phyloP scores from a whole-genome alignment of 2,329 filamentous ascomycete genomes.

The Ustulina deusta region DNA sequence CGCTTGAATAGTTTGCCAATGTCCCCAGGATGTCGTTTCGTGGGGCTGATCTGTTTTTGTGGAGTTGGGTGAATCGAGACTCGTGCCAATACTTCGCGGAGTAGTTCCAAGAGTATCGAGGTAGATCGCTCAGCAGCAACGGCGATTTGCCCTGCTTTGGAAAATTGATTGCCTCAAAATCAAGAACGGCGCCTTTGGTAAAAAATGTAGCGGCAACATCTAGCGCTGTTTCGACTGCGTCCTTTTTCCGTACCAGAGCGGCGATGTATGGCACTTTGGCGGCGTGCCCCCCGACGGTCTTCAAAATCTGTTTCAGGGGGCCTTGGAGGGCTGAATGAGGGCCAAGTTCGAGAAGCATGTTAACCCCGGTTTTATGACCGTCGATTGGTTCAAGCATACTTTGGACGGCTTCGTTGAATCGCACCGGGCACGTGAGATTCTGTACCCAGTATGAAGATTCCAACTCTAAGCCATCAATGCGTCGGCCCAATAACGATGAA shows the following conservation, averaged over 20 bases:
- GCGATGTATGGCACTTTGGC: conserved; percentile 59
- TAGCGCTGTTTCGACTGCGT: conserved; percentile 59
- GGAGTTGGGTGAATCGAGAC: conserved; percentile 57
- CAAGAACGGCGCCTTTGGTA: conserved; percentile 57
- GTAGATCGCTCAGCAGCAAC: conserved; percentile 58
- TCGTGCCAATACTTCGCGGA: conserved; percentile 62
- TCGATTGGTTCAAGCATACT: conserved; percentile 55
- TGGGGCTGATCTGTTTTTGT: conserved; percentile 55
- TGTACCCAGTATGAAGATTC: conserved; percentile 60
- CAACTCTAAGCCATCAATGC: conserved; percentile 54
- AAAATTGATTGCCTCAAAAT: conserved; percentile 62
- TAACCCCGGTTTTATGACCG: conserved; percentile 55
- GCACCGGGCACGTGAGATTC: conserved; percentile 55
- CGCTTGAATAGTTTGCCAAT: conserved; percentile 58
- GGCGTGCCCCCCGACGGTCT: conserved; percentile 56
- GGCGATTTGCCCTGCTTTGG: conserved; percentile 53
- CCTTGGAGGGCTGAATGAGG: conserved; percentile 64
- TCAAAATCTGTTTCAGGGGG: conserved; percentile 63
- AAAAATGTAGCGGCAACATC: conserved; percentile 61
- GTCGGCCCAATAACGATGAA: conserved; percentile 60
- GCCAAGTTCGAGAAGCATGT: conserved; percentile 62
- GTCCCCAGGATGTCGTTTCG: conserved; percentile 62
- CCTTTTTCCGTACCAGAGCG: conserved; percentile 64
- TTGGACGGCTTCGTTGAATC: conserved; percentile 56
- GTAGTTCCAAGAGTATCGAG: conserved; percentile 63